Base-by-base conservation (phyloP, 129 eudicot genomes). In the Tagetes erecta region DNA sequence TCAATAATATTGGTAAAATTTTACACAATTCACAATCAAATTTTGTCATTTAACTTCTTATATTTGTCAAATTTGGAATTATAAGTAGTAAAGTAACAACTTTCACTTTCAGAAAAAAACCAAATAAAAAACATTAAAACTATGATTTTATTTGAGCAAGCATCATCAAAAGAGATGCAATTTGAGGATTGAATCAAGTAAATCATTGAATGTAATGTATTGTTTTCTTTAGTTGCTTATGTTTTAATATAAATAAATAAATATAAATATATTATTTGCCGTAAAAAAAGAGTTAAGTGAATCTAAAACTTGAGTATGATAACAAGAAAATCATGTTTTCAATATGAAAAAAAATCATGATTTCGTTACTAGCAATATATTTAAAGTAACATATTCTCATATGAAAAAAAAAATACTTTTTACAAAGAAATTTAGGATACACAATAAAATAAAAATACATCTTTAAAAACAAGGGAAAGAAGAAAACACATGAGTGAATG, bases 81-180 rank as follows among this genome's bases (percentile, higher is more conserved):
- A 46, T 35, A 63, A 49, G 71, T 50, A 64, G 31, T 46, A 63
- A 63, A 47, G 33, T 36, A 41, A 75, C 3, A 64, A 38, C 20
- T 10, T 64, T 37, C 27, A 20, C 27, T 20, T 20, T 20, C 27
- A 20, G 27, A 20, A 20, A 20, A 20, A 20, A 20, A 20, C 27
- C 27, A 20, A 20, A 20, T 58, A 3, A 38, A 69, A 44, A 49
- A 44, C 6, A 7, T 11, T 49, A 49, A 11, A 49, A 2, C 10
- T 11, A 47, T 47, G 10, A 7, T 11, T 11, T 11, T 49, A 11
- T 1, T 11, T 49, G 14, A 49, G 10, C 14, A 49, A 49, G n/a
- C 53, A 49, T 49, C 14, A 14, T 33, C 2, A 69, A 3, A 27
- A 50, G 12, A 53, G 8, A 0, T 56, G 6, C 31, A 33, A 52